Base-by-base conservation (phyloP, 75 land plant genomes). In the Picea glauca region DNA sequence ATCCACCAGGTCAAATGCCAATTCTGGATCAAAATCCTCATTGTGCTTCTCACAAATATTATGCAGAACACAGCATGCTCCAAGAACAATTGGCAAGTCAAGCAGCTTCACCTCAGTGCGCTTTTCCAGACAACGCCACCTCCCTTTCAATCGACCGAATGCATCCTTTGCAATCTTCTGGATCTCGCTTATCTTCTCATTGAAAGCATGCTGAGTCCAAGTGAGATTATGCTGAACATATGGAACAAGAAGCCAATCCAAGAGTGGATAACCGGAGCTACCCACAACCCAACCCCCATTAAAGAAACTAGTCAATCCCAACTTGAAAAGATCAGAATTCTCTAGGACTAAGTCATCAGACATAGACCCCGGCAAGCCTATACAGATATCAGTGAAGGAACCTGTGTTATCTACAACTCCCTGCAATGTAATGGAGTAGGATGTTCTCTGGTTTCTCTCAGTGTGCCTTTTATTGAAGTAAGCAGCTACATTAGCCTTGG, bases 191-290 rank as follows among this genome's bases (percentile, higher is more conserved):
- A 92, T 85, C 66, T 91, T 96, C 81, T 94, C 95, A 62, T 94
- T 96, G 81, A 94, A 92, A 11, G 93, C 94, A 80, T 94, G 93
- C 76, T 96, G 95, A 13, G 94, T 90, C 99, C 99, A 96, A 3
- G 94, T 92, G 31, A 90, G 83, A 80, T 91, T 81, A 77, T 90
- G 95, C 60, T 94, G 95, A 5, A 81, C 81, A 76, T 94, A 96
- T 18, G 99, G 99, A 54, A 96, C 99, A 67, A 96, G 66, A 9
- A 96, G 88, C 99, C 99, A 96, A 65, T 94, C 98, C 83, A 92
- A 79, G 3, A 92, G 82, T 1, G 99, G 99, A 77, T 94, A 94
- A 7, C 92, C 89, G 0, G 89, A 79, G 38, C 91, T 83, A 7
- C 98, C 99, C 43, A 94, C 94, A 56, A 96, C 88, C 91, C 91